phyloP scores from a whole-genome alignment of 225 moss, liverwort and hornwort genomes.

The Polytrichum formosum region DNA sequence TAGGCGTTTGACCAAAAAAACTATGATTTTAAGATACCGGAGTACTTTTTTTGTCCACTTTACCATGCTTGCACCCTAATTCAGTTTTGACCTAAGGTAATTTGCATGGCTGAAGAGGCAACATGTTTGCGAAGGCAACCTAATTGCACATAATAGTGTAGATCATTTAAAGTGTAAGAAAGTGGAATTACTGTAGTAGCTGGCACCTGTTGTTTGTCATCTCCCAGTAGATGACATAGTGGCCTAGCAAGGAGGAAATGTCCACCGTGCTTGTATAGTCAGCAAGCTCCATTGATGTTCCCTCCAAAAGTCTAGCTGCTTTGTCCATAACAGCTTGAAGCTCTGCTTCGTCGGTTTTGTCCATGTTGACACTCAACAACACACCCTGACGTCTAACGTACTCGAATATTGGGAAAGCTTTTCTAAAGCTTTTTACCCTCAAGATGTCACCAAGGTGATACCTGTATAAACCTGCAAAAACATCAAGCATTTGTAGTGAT shows the following conservation, averaged over 20 bases:
- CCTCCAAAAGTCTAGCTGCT: constrained; percentile 29
- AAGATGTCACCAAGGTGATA: constrained; percentile 76
- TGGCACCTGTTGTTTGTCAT: constrained; percentile 35
- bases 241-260: constrained; percentile 38
- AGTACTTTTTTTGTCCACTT: no score
- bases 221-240: constrained; percentile 77
- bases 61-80: no score
- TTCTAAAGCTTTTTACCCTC: constrained; percentile 69
- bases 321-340: constrained; percentile 54
- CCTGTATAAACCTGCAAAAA: constrained; percentile 63
- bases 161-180: no score
- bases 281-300: constrained; percentile 51
- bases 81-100: no score
- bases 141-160: no score
- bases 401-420: constrained; percentile 47
- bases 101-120: no score
- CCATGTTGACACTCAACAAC: constrained; percentile 55
- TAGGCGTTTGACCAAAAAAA: no score
- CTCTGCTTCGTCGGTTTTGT: constrained; percentile 80
- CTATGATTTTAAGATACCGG: no score
- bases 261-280: constrained; percentile 73
- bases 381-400: constrained; percentile 62
- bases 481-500: no score
- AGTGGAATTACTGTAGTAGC: no score
- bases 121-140: no score